Evolutionary conservation across 2,329 filamentous ascomycete genomes (phyloP), one percentile per base, ranked within the genome.

Genomic region (Fusarium guadeloupense): DNA sequence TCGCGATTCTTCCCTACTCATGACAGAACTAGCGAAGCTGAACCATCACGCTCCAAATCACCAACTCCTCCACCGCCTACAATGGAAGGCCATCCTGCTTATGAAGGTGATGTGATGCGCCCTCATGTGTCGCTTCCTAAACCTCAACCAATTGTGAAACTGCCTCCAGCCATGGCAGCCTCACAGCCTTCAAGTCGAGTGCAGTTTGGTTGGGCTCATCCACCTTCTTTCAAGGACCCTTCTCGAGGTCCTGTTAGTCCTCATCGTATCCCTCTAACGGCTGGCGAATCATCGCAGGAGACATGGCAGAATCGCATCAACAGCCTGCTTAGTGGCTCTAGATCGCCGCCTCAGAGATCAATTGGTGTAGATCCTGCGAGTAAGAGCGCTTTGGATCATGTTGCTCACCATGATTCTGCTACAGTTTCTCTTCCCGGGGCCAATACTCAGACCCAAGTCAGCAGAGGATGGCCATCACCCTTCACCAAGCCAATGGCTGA

Each of bases 251-350:
- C 66, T 12, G 43, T 64, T 23, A 64, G 60, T 28, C 54, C 69
- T 23, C 59, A 69, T 13, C 64, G 64, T 19, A 59, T 50, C 6
- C 64, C 71, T 7, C 47, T 57, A 8, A 62, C 65, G 38, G 66
- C 68, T 20, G 70, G 71, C 14, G 79, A 80, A 43, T 76, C 77
- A 8, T 72, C 74, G 55, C 66, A 77, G 60, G 70, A 71, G 46
- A 82, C 83, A 49, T 94, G 93, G 93, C 92, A 96, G 74, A 89
- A 90, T 68, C 88, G 88, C 69, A 93, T 97, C 74, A 93, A 96
- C 74, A 88, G 84, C 39, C 82, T 96, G 38, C 83, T 97, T 30
- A 85, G 87, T 66, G 86, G 86, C n/a, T 78, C 80, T 33, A 93
- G 90, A 71, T 81, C 86, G 8, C 77, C 83, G 17, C 80, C 80